phyloP scores from a whole-genome alignment of 768 basidiomycete species.

The Serendipita indica region DNA sequence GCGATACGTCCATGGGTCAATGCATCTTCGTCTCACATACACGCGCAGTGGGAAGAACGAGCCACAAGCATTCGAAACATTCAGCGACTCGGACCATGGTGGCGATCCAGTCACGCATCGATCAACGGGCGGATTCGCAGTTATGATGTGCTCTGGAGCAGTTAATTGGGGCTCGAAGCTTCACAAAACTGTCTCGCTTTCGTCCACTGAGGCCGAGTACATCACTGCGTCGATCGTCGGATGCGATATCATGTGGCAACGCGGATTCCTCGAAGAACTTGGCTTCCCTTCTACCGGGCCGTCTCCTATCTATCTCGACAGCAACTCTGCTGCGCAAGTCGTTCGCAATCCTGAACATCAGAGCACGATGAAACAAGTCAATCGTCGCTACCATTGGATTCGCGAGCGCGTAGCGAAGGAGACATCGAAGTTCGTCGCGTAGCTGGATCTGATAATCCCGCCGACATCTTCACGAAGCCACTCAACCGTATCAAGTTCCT shows the following conservation, averaged over 20 bases:
- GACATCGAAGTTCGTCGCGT: slow-evolving; percentile 12
- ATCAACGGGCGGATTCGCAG: slow-evolving; percentile 17
- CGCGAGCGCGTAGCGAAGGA: slow-evolving; percentile 14
- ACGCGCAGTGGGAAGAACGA: background rate
- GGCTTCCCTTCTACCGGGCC: background rate
- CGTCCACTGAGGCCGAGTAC: slow-evolving; percentile 19
- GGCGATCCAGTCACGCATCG: slow-evolving; percentile 15
- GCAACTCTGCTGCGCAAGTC: slow-evolving; percentile 14
- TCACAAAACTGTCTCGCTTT: slow-evolving; percentile 16
- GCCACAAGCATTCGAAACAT: slow-evolving; percentile 15
- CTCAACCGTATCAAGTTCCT: background rate
- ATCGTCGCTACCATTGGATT: slow-evolving; percentile 18
- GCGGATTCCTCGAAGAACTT: slow-evolving; percentile 1
- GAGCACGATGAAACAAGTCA: slow-evolving; percentile 18
- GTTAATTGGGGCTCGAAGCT: slow-evolving; percentile 16
- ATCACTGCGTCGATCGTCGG: slow-evolving; percentile 14
- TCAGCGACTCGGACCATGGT: slow-evolving; percentile 21
- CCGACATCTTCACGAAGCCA: slow-evolving; percentile 18
- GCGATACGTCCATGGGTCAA: background rate
- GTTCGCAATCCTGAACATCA: slow-evolving; percentile 16
- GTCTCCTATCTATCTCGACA: slow-evolving; percentile 13
- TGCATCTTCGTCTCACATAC: background rate
- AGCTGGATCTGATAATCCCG: slow-evolving; percentile 13
- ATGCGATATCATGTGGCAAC: slow-evolving; percentile 11
- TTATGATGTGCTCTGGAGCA: slow-evolving; percentile 16